Evolutionary conservation across 2,329 filamentous ascomycete genomes (phyloP), one percentile per base, ranked within the genome.

Genomic region (Hymenoscyphus albidus): DNA sequence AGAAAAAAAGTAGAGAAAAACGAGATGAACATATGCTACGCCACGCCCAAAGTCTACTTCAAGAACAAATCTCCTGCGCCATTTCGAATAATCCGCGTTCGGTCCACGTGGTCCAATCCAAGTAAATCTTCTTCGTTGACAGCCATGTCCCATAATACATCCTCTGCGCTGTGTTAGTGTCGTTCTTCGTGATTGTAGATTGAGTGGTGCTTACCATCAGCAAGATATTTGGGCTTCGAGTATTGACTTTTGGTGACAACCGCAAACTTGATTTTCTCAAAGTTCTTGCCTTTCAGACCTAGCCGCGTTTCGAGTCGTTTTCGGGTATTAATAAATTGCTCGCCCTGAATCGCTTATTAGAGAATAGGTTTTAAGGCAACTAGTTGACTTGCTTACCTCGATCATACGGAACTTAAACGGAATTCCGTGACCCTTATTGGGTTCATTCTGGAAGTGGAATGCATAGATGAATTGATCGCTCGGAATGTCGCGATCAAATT

Each of bases 211-310:
- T 82, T 80, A 97, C 94, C 93, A 79, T 98, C 95, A 70, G 89
- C 87, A 58, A 99, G 81, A 79, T 96, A 96, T 65, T 87, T 84
- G 32, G 93, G 90, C 74, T 90, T 92, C 48, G 90, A 87, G 77
- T 91, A 96, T 61, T 86, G 83, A 71, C 79, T 71, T 75, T 90
- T 83, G 76, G 88, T 82, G 61, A 97, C 85, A 39, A 96, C 78
- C 6, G 93, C 91, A 80, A 99, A 97, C 78, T 96, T 97, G 78
- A 99, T 95, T 82, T 98, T 98, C 78, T 99, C 94, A 71, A 99
- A 93, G 70, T 92, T 92, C 82, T 99, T 99, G 77, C 95, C 96
- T 78, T 97, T 97, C 79, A 99, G 88, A 32, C 93, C 93, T 0
- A 92, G 97, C 65, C 94, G 85, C 77, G 93, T 94, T 71, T 95